Evolutionary conservation across 768 basidiomycete genomes (phyloP).

Genomic region (Tulasnella sp.): DNA sequence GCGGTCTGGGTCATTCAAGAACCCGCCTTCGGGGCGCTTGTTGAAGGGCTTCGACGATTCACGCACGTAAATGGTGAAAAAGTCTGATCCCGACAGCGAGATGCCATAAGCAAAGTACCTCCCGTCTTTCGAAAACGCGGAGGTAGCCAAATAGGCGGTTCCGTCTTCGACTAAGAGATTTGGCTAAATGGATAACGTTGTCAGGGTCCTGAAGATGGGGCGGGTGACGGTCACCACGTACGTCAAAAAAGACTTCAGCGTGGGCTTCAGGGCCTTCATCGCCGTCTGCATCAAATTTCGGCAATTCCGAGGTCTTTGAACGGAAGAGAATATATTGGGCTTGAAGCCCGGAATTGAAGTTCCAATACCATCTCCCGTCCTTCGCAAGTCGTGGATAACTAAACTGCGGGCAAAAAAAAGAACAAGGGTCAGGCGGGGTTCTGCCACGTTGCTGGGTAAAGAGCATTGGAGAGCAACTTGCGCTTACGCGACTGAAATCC

Average conservation of each 20-base stretch:
- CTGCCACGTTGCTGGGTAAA: too few species aligned
- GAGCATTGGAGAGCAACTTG: not conserved
- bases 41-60: slow-evolving; percentile 57
- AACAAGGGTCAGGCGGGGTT: not conserved
- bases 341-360: slow-evolving; percentile 71
- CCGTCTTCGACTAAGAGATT: slow-evolving; percentile 72
- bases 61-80: slow-evolving; percentile 64
- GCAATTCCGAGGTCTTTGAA: slow-evolving; percentile 5
- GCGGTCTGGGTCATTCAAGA: slow-evolving; percentile 41
- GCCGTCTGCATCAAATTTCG: slow-evolving; percentile 30
- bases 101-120: slow-evolving; percentile 73
- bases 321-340: slow-evolving; percentile 45
- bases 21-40: slow-evolving; percentile 40
- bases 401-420: slow-evolving; percentile 46
- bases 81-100: slow-evolving; percentile 70
- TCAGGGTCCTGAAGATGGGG: not conserved
- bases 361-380: slow-evolving; percentile 78
- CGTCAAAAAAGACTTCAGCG: slow-evolving; percentile 78
- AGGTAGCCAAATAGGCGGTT: slow-evolving; percentile 59
- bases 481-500: slow-evolving; percentile 48
- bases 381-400: slow-evolving; percentile 57
- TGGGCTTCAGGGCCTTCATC: slow-evolving; percentile 40
- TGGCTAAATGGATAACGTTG: slow-evolving; percentile 44
- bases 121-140: slow-evolving; percentile 62
- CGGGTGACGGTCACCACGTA: slow-evolving; percentile 37